These are phyloP conservation scores for Fusarium torulosum DNA, from an alignment of 2,329 filamentous ascomycete genomes.

Conservation along the genomic window DNA sequence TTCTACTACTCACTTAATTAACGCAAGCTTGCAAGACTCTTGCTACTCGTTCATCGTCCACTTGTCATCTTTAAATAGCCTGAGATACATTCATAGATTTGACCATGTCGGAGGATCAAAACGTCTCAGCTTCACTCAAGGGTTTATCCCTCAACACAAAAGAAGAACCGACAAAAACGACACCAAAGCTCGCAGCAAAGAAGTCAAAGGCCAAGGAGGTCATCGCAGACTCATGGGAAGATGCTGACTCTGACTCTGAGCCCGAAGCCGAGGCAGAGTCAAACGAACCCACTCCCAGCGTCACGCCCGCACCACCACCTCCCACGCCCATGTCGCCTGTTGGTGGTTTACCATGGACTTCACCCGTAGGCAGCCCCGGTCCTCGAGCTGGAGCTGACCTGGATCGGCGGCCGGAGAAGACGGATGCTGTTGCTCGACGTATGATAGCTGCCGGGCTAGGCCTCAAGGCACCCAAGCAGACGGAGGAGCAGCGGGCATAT, in stretches of 20 bases:
- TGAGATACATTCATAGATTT: background rate
- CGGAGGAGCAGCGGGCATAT: conserved; percentile 89
- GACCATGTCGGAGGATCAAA: conserved; percentile 44
- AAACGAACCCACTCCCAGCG: conserved; percentile 53
- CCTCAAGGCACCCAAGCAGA: conserved; percentile 81
- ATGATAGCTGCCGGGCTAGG: conserved; percentile 92
- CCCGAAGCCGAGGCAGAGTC: conserved; percentile 52
- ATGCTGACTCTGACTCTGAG: conserved; percentile 68
- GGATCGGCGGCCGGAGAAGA: conserved; percentile 81
- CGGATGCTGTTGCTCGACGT: conserved; percentile 87
- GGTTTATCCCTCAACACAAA: conserved; percentile 49
- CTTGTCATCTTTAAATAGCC: background rate
- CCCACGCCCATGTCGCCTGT: conserved; percentile 73
- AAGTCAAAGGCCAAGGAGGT: conserved; percentile 49
- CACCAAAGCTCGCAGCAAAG: conserved; percentile 45
- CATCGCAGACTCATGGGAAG: conserved; percentile 62
- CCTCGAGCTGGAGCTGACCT: conserved; percentile 23
- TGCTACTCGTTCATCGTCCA: background rate
- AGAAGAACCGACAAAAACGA: conserved; percentile 29
- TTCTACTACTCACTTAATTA: background rate
- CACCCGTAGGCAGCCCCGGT: conserved; percentile 27
- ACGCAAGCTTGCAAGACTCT: background rate
- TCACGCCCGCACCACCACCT: conserved; percentile 66
- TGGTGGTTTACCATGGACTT: conserved; percentile 42
- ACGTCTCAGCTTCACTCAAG: conserved; percentile 50